phyloP scores from a whole-genome alignment of 192 early-diverging fungal genomes.

The Spizellomyces sp. region DNA sequence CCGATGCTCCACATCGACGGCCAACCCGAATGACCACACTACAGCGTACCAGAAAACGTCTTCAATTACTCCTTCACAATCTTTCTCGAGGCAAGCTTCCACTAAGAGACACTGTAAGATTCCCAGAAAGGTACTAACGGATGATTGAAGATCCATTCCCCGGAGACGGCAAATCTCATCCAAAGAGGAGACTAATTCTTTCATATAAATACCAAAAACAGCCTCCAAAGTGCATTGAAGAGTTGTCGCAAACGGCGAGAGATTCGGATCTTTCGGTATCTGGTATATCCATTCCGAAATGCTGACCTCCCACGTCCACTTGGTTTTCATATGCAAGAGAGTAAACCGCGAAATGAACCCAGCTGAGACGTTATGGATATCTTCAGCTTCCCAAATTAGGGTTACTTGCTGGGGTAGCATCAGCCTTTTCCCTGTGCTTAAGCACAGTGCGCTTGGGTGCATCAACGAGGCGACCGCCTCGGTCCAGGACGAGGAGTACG shows the following conservation, averaged over 20 bases:
- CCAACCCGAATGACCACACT: conserved; percentile 10
- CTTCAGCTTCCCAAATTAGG: not conserved
- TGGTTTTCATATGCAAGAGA: not conserved
- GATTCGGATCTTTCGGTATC: not conserved
- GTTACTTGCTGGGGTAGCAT: not conserved
- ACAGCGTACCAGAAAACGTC: conserved; percentile 6
- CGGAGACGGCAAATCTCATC: too few relatives aligned
- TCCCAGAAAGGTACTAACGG: too few relatives aligned
- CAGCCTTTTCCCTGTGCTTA: not conserved
- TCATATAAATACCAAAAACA: too few relatives aligned
- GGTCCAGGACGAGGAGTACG: not conserved
- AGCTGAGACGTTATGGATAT: not conserved
- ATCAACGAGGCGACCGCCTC: not conserved
- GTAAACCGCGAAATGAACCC: not conserved
- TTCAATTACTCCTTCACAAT: not conserved
- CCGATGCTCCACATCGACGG: not conserved
- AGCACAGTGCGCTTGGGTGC: not conserved
- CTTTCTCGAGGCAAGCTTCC: too few relatives aligned
- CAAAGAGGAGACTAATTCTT: too few relatives aligned
- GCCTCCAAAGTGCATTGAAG: too few relatives aligned
- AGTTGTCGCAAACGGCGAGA: too few relatives aligned
- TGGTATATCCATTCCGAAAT: not conserved
- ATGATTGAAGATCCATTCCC: too few relatives aligned
- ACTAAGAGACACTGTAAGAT: too few relatives aligned
- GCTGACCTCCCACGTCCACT: not conserved